Evolutionary conservation across 352 stramenopile species (phyloP), one percentile per base, ranked within the genome.

Genomic region (Phytophthora fragariae): DNA sequence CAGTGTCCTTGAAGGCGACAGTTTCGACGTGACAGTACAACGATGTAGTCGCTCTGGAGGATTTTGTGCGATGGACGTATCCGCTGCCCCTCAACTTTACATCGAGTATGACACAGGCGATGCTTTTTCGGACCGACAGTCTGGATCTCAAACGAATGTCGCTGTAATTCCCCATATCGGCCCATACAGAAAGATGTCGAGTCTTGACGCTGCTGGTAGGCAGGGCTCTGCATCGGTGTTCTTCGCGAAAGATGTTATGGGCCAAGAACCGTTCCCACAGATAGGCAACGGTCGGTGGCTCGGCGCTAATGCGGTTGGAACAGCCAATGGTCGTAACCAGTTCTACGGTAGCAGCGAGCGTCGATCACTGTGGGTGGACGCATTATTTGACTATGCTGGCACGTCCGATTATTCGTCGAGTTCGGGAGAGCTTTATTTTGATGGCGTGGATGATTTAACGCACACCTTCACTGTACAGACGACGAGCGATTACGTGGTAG

Each of bases 311-410:
- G 82, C 85, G 47, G 86, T 93, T n/a, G 93, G 92, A 15, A 95
- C 93, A 12, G 95, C 95, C 0, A 92, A 95, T 47, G 83, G 90
- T 7, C 85, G 92, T 5, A 92, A 92, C 15, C 93, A 98, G 67
- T 97, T 92, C 60, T 99, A 99, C 61, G 96, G 94, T 17, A 97
- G 90, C 72, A 72, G 72, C 0, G 88, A 98, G 53, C 82, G 85
- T 10, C 79, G 89, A 5, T 95, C 86, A 19, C 72, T 93, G 6
- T 95, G 88, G 87, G 73, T 95, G 44, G 87, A 95, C 55, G 68
- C 86, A 9, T 61, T 85, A 53, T 98, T 96, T 55, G 96, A 98
- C 73, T 98, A 98, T 72, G 74, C 90, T 21, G 96, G 91, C 0
- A 75, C 92, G 0, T 97, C 89, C 0, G 96, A 99, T 68, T 99